Conservation (phyloP, 495 filamentous ascomycete genomes). For the Hyaloscypha finlandica region DNA sequence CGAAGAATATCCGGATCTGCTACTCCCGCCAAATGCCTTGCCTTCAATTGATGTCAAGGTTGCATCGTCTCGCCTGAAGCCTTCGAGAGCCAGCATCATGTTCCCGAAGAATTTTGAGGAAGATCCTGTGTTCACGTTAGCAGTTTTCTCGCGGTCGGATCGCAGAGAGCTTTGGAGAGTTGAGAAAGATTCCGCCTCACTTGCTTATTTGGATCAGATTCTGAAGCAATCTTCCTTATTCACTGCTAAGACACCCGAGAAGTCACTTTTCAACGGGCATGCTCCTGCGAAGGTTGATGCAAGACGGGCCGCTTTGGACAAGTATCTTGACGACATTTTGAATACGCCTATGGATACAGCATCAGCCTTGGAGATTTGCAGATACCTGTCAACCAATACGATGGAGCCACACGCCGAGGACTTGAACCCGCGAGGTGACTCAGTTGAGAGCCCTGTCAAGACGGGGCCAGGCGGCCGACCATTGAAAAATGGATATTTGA, state of each 20-base stretch:
- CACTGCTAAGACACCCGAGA: slow-evolving; percentile 74
- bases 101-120: slow-evolving; percentile 71
- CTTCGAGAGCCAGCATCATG: slow-evolving; percentile 81
- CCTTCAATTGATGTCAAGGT: slow-evolving; percentile 82
- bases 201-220: slow-evolving; percentile 79
- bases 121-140: slow-evolving; percentile 92
- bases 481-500: slow-evolving; percentile 87
- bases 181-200: slow-evolving; percentile 82
- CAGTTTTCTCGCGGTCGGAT: slow-evolving; percentile 75
- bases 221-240: slow-evolving; percentile 71
- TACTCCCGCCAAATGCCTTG: slow-evolving; percentile 89
- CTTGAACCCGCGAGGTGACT: slow-evolving; percentile 43
- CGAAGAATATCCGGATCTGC: slow-evolving; percentile 78
- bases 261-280: slow-evolving; percentile 85
- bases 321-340: slow-evolving; percentile 81
- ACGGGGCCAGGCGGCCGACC: slow-evolving; percentile 64
- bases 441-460: slow-evolving; percentile 42
- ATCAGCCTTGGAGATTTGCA: slow-evolving; percentile 80
- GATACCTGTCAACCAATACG: slow-evolving; percentile 83
- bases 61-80: slow-evolving; percentile 89
- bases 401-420: slow-evolving; percentile 76
- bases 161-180: slow-evolving; percentile 87
- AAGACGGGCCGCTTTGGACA: slow-evolving; percentile 75
- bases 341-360: slow-evolving; percentile 78
- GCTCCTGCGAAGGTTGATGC: slow-evolving; percentile 93